Evolutionary conservation across 768 basidiomycete species (phyloP), one percentile per base, ranked within the genome.

Genomic region (Amanita pallidorosea): DNA sequence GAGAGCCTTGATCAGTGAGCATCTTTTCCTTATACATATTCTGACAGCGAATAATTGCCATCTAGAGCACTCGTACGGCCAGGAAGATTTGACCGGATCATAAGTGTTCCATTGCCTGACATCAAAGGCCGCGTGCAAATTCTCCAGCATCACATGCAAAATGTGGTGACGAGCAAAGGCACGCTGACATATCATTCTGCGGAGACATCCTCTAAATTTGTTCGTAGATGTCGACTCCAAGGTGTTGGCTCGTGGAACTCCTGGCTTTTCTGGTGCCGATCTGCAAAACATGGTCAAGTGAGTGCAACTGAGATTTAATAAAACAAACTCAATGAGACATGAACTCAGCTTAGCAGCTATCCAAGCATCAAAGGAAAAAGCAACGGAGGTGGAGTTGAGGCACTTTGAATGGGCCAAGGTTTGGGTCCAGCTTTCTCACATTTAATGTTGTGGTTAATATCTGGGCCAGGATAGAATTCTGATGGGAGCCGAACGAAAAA

Each of bases 361-460:
- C 49, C 88, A 95, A 64, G 96, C 96, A 8, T 83, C 91, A 11
- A 83, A 88, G 60, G 89, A 97, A 57, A 80, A 77, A 7, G 84
- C 80, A 38, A 74, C 70, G 44, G 75, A 79, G 54, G 92, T 99
- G 5, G 68, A 67, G 20, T 65, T 88, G 53, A 81, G 75, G 55
- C 93, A 99, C 64, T 88, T 98, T 63, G 95, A 98, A 70, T 99
- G 96, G 96, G 96, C 96, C 11, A 96, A 90, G 74, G 91, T 88
- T 54, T 48, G 43, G 17, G 50, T 27, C 13, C 35, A 25, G 9
- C 50, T 12, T 40, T 53, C 36, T 47, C 36, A 40, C 18, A 43
- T 31, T 35, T 38, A 20, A 35, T 36, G 7, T 25, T 15, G 4
- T 22, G n/a, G 23, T 13, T 38, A 34, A 37, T 6, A 12, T n/a